phyloP scores from a whole-genome alignment of 2,329 filamentous ascomycete species.

The Keithomyces neogunnii region DNA sequence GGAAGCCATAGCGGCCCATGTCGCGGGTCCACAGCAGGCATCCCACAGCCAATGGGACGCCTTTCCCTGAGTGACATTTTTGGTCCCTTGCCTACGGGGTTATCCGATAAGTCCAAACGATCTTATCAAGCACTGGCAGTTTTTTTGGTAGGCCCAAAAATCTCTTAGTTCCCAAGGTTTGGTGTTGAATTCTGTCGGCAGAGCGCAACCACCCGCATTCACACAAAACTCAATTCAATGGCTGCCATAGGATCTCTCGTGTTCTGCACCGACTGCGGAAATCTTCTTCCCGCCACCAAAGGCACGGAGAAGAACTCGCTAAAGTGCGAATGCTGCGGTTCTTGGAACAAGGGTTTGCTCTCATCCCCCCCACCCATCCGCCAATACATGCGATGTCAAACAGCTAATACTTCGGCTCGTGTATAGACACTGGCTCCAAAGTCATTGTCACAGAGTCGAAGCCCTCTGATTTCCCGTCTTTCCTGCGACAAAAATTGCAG shows the following conservation, averaged over 20 bases:
- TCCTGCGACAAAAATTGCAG: conserved; percentile 70
- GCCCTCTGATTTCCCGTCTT: conserved; percentile 80
- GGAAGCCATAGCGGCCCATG: background rate
- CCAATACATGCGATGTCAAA: background rate
- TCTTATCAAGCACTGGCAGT: background rate
- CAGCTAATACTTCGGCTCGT: background rate
- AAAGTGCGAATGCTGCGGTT: conserved; percentile 77
- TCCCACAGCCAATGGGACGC: conserved; percentile 6
- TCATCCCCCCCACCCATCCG: background rate
- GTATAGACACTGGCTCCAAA: conserved; percentile 62
- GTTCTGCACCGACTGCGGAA: conserved; percentile 90
- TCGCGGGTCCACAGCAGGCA: background rate
- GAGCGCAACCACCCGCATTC: background rate
- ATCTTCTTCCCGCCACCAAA: conserved; percentile 73
- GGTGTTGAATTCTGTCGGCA: background rate
- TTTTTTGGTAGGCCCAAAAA: background rate
- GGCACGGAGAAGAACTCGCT: conserved; percentile 69
- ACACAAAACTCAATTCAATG: conserved; percentile 44
- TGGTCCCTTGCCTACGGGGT: conserved; percentile 18
- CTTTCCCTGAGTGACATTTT: conserved; percentile 14
- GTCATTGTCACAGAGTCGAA: conserved; percentile 78
- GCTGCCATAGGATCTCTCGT: conserved; percentile 82
- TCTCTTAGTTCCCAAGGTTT: background rate
- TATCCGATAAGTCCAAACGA: conserved; percentile 16
- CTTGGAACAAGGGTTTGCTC: conserved; percentile 66